Conservation (phyloP, 2,329 filamentous ascomycete genomes). For the Tolypocladium guangdongense region DNA sequence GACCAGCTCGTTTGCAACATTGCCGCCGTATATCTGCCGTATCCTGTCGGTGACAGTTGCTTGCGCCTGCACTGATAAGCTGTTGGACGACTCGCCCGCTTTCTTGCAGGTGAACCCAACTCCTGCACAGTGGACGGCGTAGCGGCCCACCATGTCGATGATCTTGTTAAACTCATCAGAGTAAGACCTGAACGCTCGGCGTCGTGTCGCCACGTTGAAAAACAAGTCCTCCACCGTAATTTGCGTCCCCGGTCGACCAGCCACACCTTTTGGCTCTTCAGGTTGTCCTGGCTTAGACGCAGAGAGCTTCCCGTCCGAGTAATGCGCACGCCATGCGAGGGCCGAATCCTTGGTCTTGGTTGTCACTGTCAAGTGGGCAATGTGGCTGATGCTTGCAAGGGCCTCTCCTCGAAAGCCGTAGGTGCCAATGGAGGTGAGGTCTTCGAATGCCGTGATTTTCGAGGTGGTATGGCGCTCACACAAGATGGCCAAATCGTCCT, state of each 20-base stretch:
- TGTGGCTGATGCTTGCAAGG: slow-evolving; percentile 94
- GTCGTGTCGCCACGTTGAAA: slow-evolving; percentile 85
- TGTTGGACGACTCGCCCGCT: slow-evolving; percentile 74
- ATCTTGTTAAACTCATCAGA: slow-evolving; percentile 98
- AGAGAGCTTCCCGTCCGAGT: slow-evolving; percentile 69
- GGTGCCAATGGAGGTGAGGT: slow-evolving; percentile 78
- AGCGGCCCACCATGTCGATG: slow-evolving; percentile 84
- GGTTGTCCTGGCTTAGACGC: slow-evolving; percentile 81
- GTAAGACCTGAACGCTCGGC: slow-evolving; percentile 79
- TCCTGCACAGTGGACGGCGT: slow-evolving; percentile 83
- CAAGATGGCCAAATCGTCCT: slow-evolving; percentile 81
- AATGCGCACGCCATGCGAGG: slow-evolving; percentile 84
- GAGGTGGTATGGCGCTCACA: slow-evolving; percentile 97
- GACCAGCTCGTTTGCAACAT: slow-evolving; percentile 80
- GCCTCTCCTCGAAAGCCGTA: slow-evolving; percentile 98
- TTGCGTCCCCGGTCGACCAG: slow-evolving; percentile 82
- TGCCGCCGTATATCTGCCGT: slow-evolving; percentile 75
- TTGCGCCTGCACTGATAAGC: slow-evolving; percentile 65
- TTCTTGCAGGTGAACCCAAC: slow-evolving; percentile 97
- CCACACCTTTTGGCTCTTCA: slow-evolving; percentile 75
- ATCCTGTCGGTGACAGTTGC: slow-evolving; percentile 73
- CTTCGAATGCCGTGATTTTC: slow-evolving; percentile 88
- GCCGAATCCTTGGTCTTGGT: slow-evolving; percentile 84
- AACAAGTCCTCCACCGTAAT: slow-evolving; percentile 96
- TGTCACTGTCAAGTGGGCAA: slow-evolving; percentile 89